A percentile compares a stretch with the other conserved stretches of the same genome.
These are phyloP conservation scores for Fusarium globosum DNA, from an alignment of 2,329 filamentous ascomycete species.

Conservation along the genomic window DNA sequence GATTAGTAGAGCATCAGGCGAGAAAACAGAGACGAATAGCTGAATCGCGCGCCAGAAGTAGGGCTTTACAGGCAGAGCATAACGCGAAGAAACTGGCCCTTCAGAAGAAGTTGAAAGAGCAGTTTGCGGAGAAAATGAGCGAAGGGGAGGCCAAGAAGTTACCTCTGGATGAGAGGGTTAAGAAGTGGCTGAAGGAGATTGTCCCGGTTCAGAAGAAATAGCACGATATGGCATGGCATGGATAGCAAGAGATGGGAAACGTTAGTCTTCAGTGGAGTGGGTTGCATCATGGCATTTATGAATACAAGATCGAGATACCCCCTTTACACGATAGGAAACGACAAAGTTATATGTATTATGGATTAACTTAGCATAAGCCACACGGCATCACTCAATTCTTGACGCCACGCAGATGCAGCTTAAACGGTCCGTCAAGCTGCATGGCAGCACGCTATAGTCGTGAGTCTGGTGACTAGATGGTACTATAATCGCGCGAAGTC, in stretches of 20 bases:
- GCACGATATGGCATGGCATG: background rate
- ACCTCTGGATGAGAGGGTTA: conserved; percentile 37
- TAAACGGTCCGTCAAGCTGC: conserved; percentile 1
- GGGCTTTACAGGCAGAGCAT: conserved; percentile 2
- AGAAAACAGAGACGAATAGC: background rate
- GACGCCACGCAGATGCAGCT: conserved; percentile 14
- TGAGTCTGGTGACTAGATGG: conserved; percentile 12
- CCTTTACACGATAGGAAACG: conserved; percentile 15
- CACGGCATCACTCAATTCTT: background rate
- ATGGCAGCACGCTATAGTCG: background rate
- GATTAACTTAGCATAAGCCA: background rate
- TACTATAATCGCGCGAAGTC: conserved; percentile 1
- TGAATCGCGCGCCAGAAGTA: conserved; percentile 4
- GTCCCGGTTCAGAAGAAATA: conserved; percentile 9
- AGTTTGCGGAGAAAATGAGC: conserved; percentile 36
- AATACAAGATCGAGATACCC: conserved; percentile 38
- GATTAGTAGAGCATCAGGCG: background rate
- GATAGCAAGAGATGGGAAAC: conserved; percentile 10
- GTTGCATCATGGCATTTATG: conserved; percentile 25
- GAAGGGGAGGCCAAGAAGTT: conserved; percentile 36
- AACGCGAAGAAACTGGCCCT: conserved; percentile 3
- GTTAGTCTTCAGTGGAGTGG: background rate
- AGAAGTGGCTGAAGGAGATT: conserved; percentile 39
- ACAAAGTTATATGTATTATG: conserved; percentile 5
- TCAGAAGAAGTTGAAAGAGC: conserved; percentile 29